Conservation (phyloP, 176 grass and related monocot species). For the Themeda triandra region DNA sequence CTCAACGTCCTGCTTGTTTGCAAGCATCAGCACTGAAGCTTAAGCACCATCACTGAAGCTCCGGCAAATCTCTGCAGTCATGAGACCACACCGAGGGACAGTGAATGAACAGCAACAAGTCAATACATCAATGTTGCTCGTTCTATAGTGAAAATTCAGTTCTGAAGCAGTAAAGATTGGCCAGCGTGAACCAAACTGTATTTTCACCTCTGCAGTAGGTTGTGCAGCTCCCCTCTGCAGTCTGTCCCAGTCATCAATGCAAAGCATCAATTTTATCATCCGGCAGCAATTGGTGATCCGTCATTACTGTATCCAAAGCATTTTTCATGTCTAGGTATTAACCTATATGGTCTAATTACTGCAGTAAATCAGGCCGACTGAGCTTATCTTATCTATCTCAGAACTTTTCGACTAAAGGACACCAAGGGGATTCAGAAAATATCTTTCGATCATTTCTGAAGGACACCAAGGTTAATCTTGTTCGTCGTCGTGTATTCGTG, state of each 20-base stretch:
- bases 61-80: constrained; percentile 65
- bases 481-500: no score
- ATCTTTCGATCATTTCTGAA: no score
- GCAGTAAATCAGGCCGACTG: no score
- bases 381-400: no score
- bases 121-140: not conserved
- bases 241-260: no score
- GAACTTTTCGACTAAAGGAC: no score
- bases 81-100: not conserved
- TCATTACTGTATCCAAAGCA: not conserved
- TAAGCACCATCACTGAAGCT: constrained; percentile 77
- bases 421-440: no score
- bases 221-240: not conserved
- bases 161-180: not conserved
- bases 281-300: not conserved
- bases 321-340: not conserved
- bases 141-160: no score
- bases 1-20: no score
- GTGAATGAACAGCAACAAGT: not conserved
- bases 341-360: not conserved
- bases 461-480: no score
- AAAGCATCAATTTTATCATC: not conserved
- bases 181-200: not conserved
- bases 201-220: no score
- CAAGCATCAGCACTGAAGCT: no score